Evolutionary conservation across 371 early-diverging fungal species (phyloP), one percentile per base, ranked within the genome.

Genomic region (Mortierella sp.): DNA sequence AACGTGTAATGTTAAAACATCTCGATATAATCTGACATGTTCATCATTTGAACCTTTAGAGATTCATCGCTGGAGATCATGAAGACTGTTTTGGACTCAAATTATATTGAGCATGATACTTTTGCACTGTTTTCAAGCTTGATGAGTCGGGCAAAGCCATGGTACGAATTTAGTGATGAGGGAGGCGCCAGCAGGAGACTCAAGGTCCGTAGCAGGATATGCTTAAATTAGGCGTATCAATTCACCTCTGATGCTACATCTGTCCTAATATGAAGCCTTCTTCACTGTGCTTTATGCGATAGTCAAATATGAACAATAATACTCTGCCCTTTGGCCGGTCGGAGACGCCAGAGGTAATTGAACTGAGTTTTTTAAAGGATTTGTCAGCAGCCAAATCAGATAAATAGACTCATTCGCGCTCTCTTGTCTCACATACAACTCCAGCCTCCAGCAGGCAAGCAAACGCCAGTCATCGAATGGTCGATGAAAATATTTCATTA

Each of bases 51-150:
- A 10, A 2, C 5, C 2, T 48, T 10, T 67, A 71, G 74, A n/a
- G 83, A 86, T 64, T 59, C 74, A 11, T 52, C 61, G 1, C 21
- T 63, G 45, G 67, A 85, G 28, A 65, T 77, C 1, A 84, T 88
- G 62, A 74, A 73, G 57, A 74, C 71, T 28, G 76, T 87, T 1
- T 70, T 93, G 75, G 90, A 92, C 58, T 53, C 87, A 13, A 72
- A 83, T 5, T 95, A 84, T 73, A 84, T 96, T 11, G 97, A 96
- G 72, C 96, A 97, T 83, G 97, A 98, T 69, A 87, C 96, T 4
- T 95, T 91, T 75, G 86, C 91, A 5, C 70, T 98, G 40, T 97
- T 97, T 76, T 91, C 90, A 6, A 87, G 88, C 32, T 71, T 97
- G n/a, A 97, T 97, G 98, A 83, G 85, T 40, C 76, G 87, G 22